Conservation (phyloP, 306 rosid genomes). For the Malus sieversii region DNA sequence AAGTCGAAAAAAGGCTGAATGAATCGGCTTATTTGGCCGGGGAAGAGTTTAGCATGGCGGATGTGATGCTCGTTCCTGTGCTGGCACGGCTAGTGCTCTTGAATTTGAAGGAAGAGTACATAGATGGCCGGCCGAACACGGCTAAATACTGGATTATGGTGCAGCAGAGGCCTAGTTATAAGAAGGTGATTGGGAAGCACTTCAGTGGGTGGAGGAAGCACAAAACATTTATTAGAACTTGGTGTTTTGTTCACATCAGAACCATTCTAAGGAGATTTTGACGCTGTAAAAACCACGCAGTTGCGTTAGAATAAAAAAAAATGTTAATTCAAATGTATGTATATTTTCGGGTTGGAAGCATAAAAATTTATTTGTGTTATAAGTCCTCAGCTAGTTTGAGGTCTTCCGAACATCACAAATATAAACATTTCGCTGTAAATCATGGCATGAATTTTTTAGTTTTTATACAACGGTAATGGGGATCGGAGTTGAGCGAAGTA, state of each 20-base stretch:
- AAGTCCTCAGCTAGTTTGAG: background rate
- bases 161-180: constrained; percentile 90
- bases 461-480: no score
- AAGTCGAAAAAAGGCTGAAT: constrained; percentile 54
- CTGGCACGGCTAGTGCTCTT: constrained; percentile 59
- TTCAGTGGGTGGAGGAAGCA: constrained; percentile 87
- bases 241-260: constrained; percentile 69
- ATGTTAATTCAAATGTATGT: background rate
- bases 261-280: constrained; percentile 69
- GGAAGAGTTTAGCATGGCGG: constrained; percentile 78
- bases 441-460: no score
- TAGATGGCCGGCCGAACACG: constrained; percentile 53
- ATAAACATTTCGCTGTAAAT: no score
- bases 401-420: no score
- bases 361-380: no score
- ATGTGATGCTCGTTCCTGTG: constrained; percentile 68
- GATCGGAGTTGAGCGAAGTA: no score
- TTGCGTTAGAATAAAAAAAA: background rate
- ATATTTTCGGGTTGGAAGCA: background rate
- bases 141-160: constrained; percentile 79
- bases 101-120: constrained; percentile 57
- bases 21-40: constrained; percentile 62
- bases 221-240: constrained; percentile 61
- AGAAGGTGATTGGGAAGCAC: constrained; percentile 70
- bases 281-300: constrained; percentile 11